Conservation (phyloP, 768 basidiomycete species). For the Hirschioporus abietinus region DNA sequence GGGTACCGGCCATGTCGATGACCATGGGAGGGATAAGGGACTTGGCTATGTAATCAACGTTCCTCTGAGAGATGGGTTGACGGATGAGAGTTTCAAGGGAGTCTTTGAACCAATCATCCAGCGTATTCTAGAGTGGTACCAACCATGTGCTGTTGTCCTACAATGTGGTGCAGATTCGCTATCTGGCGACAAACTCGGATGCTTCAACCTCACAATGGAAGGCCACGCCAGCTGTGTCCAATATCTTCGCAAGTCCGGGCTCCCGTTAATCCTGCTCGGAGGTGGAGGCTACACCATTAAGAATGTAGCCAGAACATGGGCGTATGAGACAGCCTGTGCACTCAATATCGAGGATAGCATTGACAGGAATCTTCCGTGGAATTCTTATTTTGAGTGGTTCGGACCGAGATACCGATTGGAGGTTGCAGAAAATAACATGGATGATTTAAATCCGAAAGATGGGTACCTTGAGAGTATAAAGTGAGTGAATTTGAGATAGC, state of each 20-base stretch:
- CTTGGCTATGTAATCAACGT: slow-evolving; percentile 90
- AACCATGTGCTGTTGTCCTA: slow-evolving; percentile 81
- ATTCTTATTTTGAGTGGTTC: slow-evolving; percentile 95
- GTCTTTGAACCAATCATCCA: slow-evolving; percentile 92
- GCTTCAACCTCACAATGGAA: slow-evolving; percentile 93
- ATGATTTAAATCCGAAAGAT: slow-evolving; percentile 82
- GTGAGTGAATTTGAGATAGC: slow-evolving; percentile 32
- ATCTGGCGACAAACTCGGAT: slow-evolving; percentile 91
- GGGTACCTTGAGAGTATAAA: slow-evolving; percentile 75
- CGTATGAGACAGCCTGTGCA: slow-evolving; percentile 94
- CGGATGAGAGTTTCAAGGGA: slow-evolving; percentile 78
- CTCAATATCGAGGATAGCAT: slow-evolving; percentile 79
- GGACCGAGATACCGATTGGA: slow-evolving; percentile 93
- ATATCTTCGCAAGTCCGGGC: slow-evolving; percentile 73
- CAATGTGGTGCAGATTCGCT: slow-evolving; percentile 97
- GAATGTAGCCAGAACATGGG: slow-evolving; percentile 93
- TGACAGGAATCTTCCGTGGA: slow-evolving; percentile 77
- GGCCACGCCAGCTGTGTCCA: slow-evolving; percentile 91
- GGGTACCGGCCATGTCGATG: slow-evolving; percentile 82
- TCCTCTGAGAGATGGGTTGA: slow-evolving; percentile 90
- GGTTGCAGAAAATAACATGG: slow-evolving; percentile 90
- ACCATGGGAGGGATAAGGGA: slow-evolving; percentile 78
- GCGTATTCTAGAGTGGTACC: slow-evolving; percentile 81
- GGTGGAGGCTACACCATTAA: slow-evolving; percentile 97
- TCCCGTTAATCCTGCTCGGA: slow-evolving; percentile 88